Percentiles rank a stretch among this genome's conserved stretches.
phyloP scores from a whole-genome alignment of 345 rosid genomes.

The Nasturtium officinale region DNA sequence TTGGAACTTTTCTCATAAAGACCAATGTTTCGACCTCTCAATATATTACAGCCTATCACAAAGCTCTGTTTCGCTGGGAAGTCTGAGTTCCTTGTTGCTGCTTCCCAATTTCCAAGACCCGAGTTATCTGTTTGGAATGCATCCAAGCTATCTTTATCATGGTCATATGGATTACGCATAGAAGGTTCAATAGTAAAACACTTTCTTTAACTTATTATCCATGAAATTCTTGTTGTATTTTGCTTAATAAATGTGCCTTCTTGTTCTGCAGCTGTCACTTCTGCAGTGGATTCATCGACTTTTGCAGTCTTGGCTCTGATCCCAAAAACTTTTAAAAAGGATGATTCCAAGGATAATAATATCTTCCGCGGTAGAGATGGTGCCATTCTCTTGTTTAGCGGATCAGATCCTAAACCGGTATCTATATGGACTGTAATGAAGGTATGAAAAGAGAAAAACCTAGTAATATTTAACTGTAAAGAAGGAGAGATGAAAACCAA shows the following conservation, averaged over 20 bases:
- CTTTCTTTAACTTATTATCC: not conserved
- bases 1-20: not conserved
- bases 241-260: not conserved
- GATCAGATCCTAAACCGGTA: slow-evolving; percentile 65
- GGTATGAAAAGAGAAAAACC: slow-evolving; percentile 45
- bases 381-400: slow-evolving; percentile 66
- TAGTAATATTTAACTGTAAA: not conserved
- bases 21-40: not conserved
- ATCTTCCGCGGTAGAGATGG: slow-evolving; percentile 67
- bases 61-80: slow-evolving; percentile 68
- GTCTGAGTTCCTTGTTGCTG: slow-evolving; percentile 79
- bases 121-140: slow-evolving; percentile 80
- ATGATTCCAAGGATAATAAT: slow-evolving; percentile 43
- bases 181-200: slow-evolving; percentile 62
- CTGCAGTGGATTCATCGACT: slow-evolving; percentile 49
- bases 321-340: slow-evolving; percentile 48
- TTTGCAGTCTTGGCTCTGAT: slow-evolving; percentile 78
- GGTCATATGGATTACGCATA: slow-evolving; percentile 79
- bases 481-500: slow-evolving; percentile 14
- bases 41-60: slow-evolving; percentile 46
- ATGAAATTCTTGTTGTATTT: slow-evolving; percentile 10
- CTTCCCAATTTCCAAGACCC: slow-evolving; percentile 61
- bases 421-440: slow-evolving; percentile 79
- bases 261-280: slow-evolving; percentile 66
- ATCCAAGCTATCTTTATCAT: slow-evolving; percentile 63